These are phyloP conservation scores for Chloranthus sessilifolius DNA, from an alignment of 164 flowering plant genomes.

Conservation along the genomic window DNA sequence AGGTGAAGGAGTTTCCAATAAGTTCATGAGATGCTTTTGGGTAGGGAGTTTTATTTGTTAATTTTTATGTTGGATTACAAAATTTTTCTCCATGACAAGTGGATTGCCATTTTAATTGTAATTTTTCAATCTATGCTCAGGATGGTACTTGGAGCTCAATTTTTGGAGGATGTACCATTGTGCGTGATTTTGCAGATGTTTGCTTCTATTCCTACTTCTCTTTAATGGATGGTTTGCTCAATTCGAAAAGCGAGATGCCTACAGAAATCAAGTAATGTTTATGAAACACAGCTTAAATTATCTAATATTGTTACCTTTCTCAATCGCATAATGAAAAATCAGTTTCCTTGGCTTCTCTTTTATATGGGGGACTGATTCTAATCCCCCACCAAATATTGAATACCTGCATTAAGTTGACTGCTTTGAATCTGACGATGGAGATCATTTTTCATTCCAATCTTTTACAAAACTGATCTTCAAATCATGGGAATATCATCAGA, in stretches of 20 bases:
- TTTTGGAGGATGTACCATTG: conserved; percentile 16
- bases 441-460: too few species aligned
- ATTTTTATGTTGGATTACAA: background rate
- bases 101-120: background rate
- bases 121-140: conserved; percentile 3
- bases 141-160: conserved; percentile 23
- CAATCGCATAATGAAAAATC: too few species aligned
- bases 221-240: conserved; percentile 22
- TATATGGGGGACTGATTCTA: too few species aligned
- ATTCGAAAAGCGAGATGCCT: conserved; percentile 8
- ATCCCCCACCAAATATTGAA: too few species aligned
- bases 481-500: too few species aligned
- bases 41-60: conserved; percentile 5
- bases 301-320: background rate
- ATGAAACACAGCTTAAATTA: too few species aligned
- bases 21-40: conserved; percentile 17
- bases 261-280: conserved; percentile 18
- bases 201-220: conserved; percentile 21
- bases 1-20: conserved; percentile 16
- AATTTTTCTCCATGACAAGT: too few species aligned
- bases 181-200: conserved; percentile 21
- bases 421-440: too few species aligned
- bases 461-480: too few species aligned
- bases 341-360: too few species aligned
- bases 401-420: too few species aligned